Conservation (phyloP, 78 protist genomes). For the Dictyostelium purpureum region DNA sequence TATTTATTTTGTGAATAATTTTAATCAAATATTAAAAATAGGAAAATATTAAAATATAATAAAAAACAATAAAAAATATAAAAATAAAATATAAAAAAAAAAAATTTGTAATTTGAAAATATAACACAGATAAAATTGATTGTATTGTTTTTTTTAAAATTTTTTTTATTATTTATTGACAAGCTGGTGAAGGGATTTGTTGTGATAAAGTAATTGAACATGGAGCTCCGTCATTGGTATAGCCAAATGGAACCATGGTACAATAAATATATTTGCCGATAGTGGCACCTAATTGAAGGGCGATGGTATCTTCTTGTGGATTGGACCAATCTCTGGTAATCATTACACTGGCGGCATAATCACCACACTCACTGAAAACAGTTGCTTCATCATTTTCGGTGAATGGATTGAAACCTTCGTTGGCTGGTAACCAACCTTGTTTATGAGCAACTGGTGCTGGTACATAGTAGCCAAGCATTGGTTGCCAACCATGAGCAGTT, state of each 20-base stretch:
- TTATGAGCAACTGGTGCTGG: constrained; percentile 71
- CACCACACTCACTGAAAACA: constrained; percentile 71
- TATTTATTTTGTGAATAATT: not conserved
- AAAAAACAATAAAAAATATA: too few relatives aligned
- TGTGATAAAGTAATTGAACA: constrained; percentile 36
- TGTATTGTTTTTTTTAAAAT: too few relatives aligned
- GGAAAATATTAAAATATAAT: too few relatives aligned
- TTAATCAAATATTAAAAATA: too few relatives aligned
- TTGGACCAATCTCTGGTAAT: constrained; percentile 60
- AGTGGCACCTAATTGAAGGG: constrained; percentile 39
- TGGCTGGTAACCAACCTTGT: constrained; percentile 77
- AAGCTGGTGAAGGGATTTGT: constrained; percentile 31
- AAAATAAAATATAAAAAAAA: too few relatives aligned
- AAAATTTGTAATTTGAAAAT: too few relatives aligned
- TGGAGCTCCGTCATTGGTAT: constrained; percentile 37
- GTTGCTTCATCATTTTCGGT: constrained; percentile 75
- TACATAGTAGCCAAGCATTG: constrained; percentile 42
- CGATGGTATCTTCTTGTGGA: constrained; percentile 21
- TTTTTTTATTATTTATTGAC: too few relatives aligned
- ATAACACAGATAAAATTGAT: too few relatives aligned
- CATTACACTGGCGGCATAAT: constrained; percentile 35
- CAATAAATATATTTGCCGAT: constrained; percentile 51
- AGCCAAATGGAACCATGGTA: constrained; percentile 55
- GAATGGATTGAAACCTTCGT: constrained; percentile 59
- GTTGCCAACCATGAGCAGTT: constrained; percentile 74